A percentile compares a stretch with the other conserved stretches of the same genome.
These are phyloP conservation scores for Mytilinidion resinicola DNA, from an alignment of 495 filamentous ascomycete genomes.

Conservation along the genomic window DNA sequence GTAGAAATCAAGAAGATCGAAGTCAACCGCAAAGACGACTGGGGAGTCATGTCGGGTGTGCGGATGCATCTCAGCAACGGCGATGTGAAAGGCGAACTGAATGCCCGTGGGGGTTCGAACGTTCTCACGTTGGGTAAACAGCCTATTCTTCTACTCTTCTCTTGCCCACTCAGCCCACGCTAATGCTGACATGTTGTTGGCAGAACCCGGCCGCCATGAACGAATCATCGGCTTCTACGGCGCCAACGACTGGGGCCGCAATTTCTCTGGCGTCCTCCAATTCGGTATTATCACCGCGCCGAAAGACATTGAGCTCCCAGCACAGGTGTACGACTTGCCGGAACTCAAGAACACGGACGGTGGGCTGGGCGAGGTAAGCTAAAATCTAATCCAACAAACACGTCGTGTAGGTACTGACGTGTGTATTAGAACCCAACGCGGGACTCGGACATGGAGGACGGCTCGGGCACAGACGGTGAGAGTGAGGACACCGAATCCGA, in stretches of 20 bases:
- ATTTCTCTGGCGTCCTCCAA: slow-evolving; percentile 16
- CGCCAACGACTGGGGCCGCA: slow-evolving; percentile 26
- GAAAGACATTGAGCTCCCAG: slow-evolving; percentile 34
- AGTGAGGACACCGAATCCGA: no score
- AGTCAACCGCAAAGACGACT: slow-evolving; percentile 16
- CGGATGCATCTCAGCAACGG: slow-evolving; percentile 38
- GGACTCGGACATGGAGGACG: no score
- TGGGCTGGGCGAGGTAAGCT: not conserved
- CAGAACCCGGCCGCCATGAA: slow-evolving; percentile 31
- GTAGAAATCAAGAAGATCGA: slow-evolving; percentile 34
- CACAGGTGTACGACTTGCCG: slow-evolving; percentile 32
- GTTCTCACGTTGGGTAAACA: not conserved
- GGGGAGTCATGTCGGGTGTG: slow-evolving; percentile 30
- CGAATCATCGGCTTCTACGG: slow-evolving; percentile 43
- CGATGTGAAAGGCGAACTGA: slow-evolving; percentile 31
- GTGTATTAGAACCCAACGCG: no score
- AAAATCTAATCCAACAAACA: no score
- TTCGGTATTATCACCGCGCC: slow-evolving; percentile 44
- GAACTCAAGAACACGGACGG: slow-evolving; percentile 33
- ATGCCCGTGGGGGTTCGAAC: slow-evolving; percentile 5
- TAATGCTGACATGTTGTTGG: slow-evolving; percentile 7
- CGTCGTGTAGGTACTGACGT: no score
- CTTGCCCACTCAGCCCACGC: not conserved
- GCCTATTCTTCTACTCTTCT: not conserved
- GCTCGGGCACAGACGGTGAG: no score